Conservation (phyloP, 75 land plant genomes). For the Cupressus sempervirens region DNA sequence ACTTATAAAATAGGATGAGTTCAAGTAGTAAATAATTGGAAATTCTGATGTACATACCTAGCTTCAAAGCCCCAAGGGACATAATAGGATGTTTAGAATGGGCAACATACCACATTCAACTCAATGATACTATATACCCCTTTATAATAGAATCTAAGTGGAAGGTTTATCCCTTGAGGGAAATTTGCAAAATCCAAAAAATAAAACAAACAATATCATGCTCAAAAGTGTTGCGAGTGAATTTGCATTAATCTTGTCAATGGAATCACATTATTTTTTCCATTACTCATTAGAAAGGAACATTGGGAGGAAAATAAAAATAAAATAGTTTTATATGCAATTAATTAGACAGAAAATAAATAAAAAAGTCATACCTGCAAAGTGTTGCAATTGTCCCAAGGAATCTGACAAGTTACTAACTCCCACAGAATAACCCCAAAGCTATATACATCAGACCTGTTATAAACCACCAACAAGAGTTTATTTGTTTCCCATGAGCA, state of each 20-base stretch:
- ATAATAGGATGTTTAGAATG: background rate
- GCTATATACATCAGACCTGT: conserved; percentile 63
- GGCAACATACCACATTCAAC: background rate
- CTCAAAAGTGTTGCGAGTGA: background rate
- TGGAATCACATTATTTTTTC: background rate
- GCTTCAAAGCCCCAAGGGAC: background rate
- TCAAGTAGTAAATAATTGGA: background rate
- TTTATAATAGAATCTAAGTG: background rate
- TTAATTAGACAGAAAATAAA: background rate
- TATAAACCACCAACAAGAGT: background rate
- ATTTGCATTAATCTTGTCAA: background rate
- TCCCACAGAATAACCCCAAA: conserved; percentile 68
- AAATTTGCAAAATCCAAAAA: background rate
- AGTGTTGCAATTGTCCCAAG: conserved; percentile 40
- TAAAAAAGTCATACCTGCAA: conserved; percentile 25
- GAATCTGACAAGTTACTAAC: conserved; percentile 42
- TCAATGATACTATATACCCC: background rate
- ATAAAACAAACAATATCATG: too few species aligned
- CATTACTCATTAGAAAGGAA: background rate
- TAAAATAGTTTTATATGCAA: background rate
- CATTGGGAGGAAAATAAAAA: background rate
- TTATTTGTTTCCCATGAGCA: background rate
- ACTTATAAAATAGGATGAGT: background rate
- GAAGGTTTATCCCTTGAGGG: background rate
- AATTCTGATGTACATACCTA: background rate